Percentiles rank a stretch among this genome's conserved stretches.
phyloP scores from a whole-genome alignment of 768 basidiomycete species.

The Naganishia friedmannii region DNA sequence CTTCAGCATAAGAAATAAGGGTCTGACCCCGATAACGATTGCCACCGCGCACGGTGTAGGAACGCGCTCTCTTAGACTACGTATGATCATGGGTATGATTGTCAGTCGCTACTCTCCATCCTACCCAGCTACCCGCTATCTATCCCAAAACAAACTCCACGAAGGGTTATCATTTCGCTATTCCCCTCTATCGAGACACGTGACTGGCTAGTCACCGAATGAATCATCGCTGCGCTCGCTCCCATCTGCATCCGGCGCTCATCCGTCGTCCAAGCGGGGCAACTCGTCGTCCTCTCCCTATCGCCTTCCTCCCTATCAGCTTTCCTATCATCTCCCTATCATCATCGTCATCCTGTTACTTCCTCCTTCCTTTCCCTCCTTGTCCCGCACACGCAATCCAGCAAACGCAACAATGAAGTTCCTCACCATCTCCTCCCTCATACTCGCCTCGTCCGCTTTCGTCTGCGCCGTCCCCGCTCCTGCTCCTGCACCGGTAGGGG shows the following conservation, averaged over 20 bases:
- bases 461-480: slow-evolving; percentile 37
- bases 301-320: not conserved
- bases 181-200: not conserved
- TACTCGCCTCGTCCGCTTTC: slow-evolving; percentile 35
- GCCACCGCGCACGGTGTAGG: no score
- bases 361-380: not conserved
- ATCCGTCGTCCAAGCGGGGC: not conserved
- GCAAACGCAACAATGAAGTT: slow-evolving; percentile 24
- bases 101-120: no score
- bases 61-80: no score
- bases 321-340: slow-evolving; percentile 1
- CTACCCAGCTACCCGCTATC: no score
- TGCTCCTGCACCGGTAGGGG: slow-evolving; percentile 33
- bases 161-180: no score
- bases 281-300: not conserved
- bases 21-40: no score
- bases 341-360: not conserved
- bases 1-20: no score
- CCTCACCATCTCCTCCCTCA: slow-evolving; percentile 15
- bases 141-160: no score
- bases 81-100: no score
- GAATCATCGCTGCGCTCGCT: not conserved
- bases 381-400: not conserved
- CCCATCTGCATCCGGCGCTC: no score
- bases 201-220: slow-evolving; percentile 6